These are phyloP conservation scores for Tympanopsis confertula DNA, from an alignment of 2,329 filamentous ascomycete species.

Conservation along the genomic window DNA sequence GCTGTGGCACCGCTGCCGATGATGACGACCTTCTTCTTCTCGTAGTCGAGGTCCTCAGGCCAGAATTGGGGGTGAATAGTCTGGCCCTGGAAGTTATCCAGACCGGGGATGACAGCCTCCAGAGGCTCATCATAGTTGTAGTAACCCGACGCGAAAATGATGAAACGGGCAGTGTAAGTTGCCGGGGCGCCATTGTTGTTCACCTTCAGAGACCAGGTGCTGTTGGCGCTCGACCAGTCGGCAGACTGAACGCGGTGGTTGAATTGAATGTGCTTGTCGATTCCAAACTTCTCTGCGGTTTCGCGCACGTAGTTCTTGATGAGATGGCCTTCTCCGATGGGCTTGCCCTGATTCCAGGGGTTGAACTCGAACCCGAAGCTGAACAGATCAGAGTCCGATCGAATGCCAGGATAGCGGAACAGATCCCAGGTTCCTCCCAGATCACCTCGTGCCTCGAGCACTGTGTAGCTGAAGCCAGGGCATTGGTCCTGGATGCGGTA, in stretches of 20 bases:
- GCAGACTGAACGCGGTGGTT: slow-evolving; percentile 32
- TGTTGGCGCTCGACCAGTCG: slow-evolving; percentile 41
- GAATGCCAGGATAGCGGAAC: slow-evolving; percentile 66
- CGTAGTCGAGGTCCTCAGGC: slow-evolving; percentile 57
- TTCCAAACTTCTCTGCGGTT: slow-evolving; percentile 34
- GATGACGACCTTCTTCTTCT: slow-evolving; percentile 56
- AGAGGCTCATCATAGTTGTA: slow-evolving; percentile 61
- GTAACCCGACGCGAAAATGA: slow-evolving; percentile 53
- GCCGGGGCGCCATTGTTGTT: slow-evolving; percentile 15
- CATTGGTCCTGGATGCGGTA: slow-evolving; percentile 50
- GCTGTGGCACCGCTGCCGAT: slow-evolving; percentile 73
- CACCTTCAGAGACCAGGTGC: slow-evolving; percentile 41
- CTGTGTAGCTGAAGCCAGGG: slow-evolving; percentile 43
- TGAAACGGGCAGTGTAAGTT: slow-evolving; percentile 35
- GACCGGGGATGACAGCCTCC: slow-evolving; percentile 48
- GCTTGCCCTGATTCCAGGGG: slow-evolving; percentile 48
- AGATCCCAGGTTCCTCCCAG: slow-evolving; percentile 71
- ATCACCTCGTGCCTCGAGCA: slow-evolving; percentile 55
- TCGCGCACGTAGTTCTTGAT: slow-evolving; percentile 43
- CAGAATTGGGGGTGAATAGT: slow-evolving; percentile 67
- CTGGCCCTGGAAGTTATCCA: slow-evolving; percentile 52
- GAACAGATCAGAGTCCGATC: slow-evolving; percentile 51
- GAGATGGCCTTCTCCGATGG: slow-evolving; percentile 36
- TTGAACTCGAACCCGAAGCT: slow-evolving; percentile 60
- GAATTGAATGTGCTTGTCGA: slow-evolving; percentile 41